These are phyloP conservation scores for Crithidia bombi DNA, from an alignment of 208 protist species.

Conservation along the genomic window DNA sequence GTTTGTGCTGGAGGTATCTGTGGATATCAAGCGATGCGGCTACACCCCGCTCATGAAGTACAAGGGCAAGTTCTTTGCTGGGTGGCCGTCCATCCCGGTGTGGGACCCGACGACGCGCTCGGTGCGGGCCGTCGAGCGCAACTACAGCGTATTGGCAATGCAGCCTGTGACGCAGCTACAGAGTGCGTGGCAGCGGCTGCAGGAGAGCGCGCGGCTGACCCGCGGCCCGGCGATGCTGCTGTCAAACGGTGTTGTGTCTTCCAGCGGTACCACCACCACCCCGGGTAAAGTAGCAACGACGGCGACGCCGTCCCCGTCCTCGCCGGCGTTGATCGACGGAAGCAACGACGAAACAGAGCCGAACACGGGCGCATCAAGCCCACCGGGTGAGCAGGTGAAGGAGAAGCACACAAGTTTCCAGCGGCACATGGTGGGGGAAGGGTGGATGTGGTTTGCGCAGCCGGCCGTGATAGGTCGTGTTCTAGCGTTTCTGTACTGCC, in stretches of 20 bases:
- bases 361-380: not conserved
- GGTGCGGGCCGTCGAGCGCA: constrained; percentile 48
- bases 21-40: constrained; percentile 52
- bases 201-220: not conserved
- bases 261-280: not conserved
- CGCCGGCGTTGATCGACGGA: not conserved
- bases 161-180: constrained; percentile 20
- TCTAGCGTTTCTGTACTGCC: constrained; percentile 48
- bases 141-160: constrained; percentile 49
- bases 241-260: not conserved
- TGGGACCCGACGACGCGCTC: constrained; percentile 54
- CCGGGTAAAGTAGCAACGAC: not conserved
- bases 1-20: constrained; percentile 61
- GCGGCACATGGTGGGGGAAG: constrained; percentile 16
- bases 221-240: not conserved
- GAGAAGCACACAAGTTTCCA: not conserved
- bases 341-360: not conserved
- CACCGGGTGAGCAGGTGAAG: not conserved
- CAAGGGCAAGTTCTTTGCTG: constrained; percentile 73
- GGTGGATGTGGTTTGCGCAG: constrained; percentile 45
- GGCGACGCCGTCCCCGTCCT: not conserved
- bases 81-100: constrained; percentile 72
- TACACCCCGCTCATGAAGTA: constrained; percentile 43
- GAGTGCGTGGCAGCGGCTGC: constrained; percentile 10
- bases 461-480: constrained; percentile 35